phyloP scores from a whole-genome alignment of 108 stramenopile genomes.

The Conticribra guillardii region DNA sequence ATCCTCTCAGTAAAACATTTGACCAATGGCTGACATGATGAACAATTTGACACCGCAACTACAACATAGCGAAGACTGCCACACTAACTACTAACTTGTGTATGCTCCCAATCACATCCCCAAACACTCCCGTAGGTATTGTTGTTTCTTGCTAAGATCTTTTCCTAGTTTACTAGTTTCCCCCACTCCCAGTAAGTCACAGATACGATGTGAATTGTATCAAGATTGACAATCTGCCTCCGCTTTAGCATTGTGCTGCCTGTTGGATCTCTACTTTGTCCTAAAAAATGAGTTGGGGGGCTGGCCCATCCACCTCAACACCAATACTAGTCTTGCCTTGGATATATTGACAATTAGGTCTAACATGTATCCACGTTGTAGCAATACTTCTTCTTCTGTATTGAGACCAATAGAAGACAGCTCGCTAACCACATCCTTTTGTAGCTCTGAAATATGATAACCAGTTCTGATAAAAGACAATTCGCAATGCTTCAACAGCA shows the following conservation, averaged over 20 bases:
- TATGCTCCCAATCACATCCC: no score
- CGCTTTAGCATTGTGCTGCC: conserved; percentile 9
- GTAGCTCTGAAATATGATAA: conserved; percentile 1
- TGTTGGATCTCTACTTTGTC: background rate
- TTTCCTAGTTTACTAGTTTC: conserved; percentile 12
- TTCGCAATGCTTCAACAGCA: background rate
- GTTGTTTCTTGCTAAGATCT: conserved; percentile 11
- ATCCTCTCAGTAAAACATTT: no score
- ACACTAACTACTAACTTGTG: no score
- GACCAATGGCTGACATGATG: no score
- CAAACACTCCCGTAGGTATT: no score
- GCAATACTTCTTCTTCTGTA: conserved; percentile 18
- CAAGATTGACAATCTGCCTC: background rate
- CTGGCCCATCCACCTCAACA: conserved; percentile 15
- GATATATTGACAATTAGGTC: conserved; percentile 21
- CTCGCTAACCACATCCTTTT: conserved; percentile 2
- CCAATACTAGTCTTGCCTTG: background rate
- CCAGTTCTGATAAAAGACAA: background rate
- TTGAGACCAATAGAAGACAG: conserved; percentile 5
- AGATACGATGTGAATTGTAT: conserved; percentile 12
- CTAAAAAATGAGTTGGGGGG: conserved; percentile 15
- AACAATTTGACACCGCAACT: no score
- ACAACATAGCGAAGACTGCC: no score
- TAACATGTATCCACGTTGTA: conserved; percentile 10
- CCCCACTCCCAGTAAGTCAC: conserved; percentile 36